Evolutionary conservation across 257 asterid genomes (phyloP).

Genomic region (Solanum sejunctum): DNA sequence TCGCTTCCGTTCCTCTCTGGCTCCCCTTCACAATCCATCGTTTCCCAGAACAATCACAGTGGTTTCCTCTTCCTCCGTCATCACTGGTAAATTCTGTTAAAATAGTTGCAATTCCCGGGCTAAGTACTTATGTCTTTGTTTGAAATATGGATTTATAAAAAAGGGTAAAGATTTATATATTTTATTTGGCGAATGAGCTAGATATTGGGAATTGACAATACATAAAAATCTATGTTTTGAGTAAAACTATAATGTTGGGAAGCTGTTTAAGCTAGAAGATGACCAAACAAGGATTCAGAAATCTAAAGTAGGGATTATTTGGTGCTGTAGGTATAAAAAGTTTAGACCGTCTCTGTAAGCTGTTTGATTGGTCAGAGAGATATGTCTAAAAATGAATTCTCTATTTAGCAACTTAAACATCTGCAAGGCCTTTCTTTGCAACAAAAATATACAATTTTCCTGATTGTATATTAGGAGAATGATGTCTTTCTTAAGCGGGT

Average conservation of each 20-base stretch:
- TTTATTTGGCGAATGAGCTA: not conserved
- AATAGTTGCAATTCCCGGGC: not conserved
- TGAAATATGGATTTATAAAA: not conserved
- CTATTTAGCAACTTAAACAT: not conserved
- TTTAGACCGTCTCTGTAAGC: not conserved
- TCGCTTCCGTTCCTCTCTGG: not conserved
- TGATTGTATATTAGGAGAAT: not conserved
- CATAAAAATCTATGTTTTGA: not conserved
- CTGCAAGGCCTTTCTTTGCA: not conserved
- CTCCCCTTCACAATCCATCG: not conserved
- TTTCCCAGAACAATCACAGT: not conserved
- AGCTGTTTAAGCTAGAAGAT: not conserved
- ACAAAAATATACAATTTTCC: not conserved
- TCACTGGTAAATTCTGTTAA: constrained; percentile 1
- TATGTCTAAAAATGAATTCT: not conserved
- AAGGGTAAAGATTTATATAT: not conserved
- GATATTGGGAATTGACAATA: not conserved
- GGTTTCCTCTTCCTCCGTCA: constrained; percentile 7
- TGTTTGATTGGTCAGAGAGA: not conserved
- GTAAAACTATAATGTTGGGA: not conserved
- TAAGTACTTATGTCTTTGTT: not conserved
- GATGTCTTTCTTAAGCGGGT: not conserved
- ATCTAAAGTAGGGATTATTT: not conserved
- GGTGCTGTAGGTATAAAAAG: not conserved
- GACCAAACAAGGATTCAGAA: not conserved